These are phyloP conservation scores for Eustoma russellianum DNA, from an alignment of 257 asterid species.

Conservation along the genomic window DNA sequence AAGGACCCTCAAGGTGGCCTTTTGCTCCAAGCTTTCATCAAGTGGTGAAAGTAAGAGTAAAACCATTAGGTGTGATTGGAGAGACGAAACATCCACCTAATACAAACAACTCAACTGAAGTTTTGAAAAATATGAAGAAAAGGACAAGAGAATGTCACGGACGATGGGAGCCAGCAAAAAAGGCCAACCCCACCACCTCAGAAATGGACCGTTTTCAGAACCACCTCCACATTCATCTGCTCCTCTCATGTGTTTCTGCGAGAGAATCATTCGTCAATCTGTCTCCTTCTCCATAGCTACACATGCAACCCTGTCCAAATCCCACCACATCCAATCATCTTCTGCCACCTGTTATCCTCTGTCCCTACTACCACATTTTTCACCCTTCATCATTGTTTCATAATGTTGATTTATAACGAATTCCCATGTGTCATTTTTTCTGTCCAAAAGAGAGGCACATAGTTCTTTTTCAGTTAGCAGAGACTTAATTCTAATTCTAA, in stretches of 20 bases:
- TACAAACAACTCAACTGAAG: too few species aligned
- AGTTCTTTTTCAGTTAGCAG: slow-evolving; percentile 13
- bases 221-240: slow-evolving; percentile 31
- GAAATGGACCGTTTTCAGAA: slow-evolving; percentile 36
- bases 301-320: slow-evolving; percentile 41
- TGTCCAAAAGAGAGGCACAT: slow-evolving; percentile 4
- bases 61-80: too few species aligned
- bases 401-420: not conserved
- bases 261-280: slow-evolving; percentile 33
- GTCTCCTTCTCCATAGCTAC: slow-evolving; percentile 36
- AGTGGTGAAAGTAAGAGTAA: too few species aligned
- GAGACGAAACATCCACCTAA: too few species aligned
- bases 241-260: slow-evolving; percentile 35
- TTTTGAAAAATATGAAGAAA: too few species aligned
- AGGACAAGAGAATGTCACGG: slow-evolving; percentile 35
- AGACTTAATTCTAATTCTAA: slow-evolving; percentile 8
- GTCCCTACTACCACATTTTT: slow-evolving; percentile 21
- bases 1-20: too few species aligned
- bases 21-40: too few species aligned
- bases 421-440: slow-evolving; percentile 6
- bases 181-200: slow-evolving; percentile 29
- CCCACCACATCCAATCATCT: slow-evolving; percentile 5
- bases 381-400: not conserved
- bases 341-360: slow-evolving; percentile 14
- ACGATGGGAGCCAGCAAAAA: slow-evolving; percentile 16